Base-by-base conservation (phyloP, 352 stramenopile genomes). In the Blastocystis hominis region DNA sequence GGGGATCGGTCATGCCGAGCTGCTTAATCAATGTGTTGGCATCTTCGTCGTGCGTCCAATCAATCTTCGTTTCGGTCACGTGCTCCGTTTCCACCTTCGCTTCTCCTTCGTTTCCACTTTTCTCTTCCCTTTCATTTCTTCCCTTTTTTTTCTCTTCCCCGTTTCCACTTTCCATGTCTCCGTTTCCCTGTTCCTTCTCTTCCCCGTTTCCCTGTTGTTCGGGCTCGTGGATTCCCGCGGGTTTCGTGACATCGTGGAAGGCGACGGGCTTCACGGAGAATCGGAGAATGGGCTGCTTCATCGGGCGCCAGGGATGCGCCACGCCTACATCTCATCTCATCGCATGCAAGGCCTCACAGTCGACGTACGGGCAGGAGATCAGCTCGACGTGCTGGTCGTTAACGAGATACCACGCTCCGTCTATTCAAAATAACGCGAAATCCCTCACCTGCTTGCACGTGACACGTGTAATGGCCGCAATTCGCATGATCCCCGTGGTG, bases 381-480 rank as follows among this genome's bases (percentile, higher is more conserved):
- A 53, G 44, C n/a, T 84, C 72, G 9, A 84, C 72, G 3, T 69
- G 15, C n/a, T 44, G 20, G 44, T 84, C 72, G 55, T 84, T 84
- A 3, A 84, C 30, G 15, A 46, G 20, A 40, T 66, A 84, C 72
- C 72, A 84, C 7, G n/a, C 30, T 36, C 55, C 56, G 13, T 68
- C 72, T 84, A 64, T 20, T 4, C 62, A 17, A 64, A 47, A 10
- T 10, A 9, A 4, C 4, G 15, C 0, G 2, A 0, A 1, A 20
- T 44, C 30, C 2, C 3, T 3, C 13, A 68, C 72, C 9, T 30
- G 53, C 40, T 47, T 66, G 47, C 2, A 66, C 47, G 36, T 84
- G 72, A 47, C 72, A 84, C 2, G 72, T 84, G 56, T 84, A 84
- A 64, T 84, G 72, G 2, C 72, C 72, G 46, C 72, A 61, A 4